These are phyloP conservation scores for Acanthamoeba triangularis DNA, from an alignment of 208 protist genomes.

Conservation along the genomic window DNA sequence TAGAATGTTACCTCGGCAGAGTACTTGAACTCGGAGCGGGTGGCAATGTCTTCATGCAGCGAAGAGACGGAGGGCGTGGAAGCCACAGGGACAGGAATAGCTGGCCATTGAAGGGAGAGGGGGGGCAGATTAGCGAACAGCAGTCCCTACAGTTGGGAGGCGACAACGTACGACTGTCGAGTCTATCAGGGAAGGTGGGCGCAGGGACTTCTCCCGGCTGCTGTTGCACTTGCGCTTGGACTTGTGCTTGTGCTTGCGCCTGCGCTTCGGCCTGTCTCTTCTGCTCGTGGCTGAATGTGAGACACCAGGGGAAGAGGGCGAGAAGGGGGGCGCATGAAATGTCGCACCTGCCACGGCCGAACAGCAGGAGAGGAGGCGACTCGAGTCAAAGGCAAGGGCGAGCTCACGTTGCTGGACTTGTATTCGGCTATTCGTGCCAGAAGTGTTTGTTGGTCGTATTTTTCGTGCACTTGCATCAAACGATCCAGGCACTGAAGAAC, in stretches of 20 bases:
- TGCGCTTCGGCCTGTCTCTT: background rate
- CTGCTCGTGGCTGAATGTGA: background rate
- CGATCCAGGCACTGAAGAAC: background rate
- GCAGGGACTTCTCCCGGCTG: no score
- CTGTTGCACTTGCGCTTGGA: no score
- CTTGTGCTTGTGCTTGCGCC: background rate
- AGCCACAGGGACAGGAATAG: background rate
- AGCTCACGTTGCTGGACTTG: background rate
- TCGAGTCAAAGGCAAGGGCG: background rate
- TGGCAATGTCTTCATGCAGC: constrained; percentile 29
- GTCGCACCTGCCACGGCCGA: background rate
- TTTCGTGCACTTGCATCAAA: background rate
- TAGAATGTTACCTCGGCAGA: background rate
- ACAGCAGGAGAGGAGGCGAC: background rate
- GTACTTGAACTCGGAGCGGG: constrained; percentile 34
- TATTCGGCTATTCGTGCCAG: background rate
- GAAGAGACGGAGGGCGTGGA: background rate
- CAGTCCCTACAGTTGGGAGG: no score
- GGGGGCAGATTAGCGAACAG: background rate
- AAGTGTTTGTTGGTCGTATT: background rate
- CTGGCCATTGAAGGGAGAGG: no score
- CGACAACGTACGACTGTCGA: no score
- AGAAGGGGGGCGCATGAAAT: no score
- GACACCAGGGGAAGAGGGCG: no score
- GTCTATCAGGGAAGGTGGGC: no score